phyloP scores from a whole-genome alignment of 2,329 filamentous ascomycete genomes.

The Sarocladium oryzae region DNA sequence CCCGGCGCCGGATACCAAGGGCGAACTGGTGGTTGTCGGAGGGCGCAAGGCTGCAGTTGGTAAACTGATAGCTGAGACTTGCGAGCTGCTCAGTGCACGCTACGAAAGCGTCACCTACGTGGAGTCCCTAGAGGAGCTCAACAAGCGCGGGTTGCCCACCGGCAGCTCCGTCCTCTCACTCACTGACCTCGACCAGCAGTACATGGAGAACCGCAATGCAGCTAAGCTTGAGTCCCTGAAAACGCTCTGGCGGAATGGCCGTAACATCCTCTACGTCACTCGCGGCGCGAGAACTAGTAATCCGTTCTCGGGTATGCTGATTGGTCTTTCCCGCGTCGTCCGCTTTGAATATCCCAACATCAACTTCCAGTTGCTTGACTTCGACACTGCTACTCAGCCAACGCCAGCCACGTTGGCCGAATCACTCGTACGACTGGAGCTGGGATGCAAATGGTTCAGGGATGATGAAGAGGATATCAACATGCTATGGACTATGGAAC shows the following conservation, averaged over 20 bases:
- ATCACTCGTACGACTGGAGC: not conserved
- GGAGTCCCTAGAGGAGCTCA: not conserved
- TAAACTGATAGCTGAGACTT: not conserved
- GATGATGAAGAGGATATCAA: not conserved
- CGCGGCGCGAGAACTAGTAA: constrained; percentile 12
- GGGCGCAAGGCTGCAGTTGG: not conserved
- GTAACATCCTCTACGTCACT: constrained; percentile 16
- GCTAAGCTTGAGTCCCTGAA: constrained; percentile 15
- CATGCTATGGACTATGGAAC: not conserved
- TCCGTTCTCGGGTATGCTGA: not conserved
- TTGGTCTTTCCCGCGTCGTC: not conserved
- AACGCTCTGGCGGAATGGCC: constrained; percentile 13
- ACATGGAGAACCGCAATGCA: constrained; percentile 29
- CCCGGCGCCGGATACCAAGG: not conserved
- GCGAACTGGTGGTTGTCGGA: not conserved
- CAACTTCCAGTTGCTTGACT: not conserved
- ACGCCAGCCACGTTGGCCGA: not conserved
- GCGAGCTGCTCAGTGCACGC: constrained; percentile 5
- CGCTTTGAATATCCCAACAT: not conserved
- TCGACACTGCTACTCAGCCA: not conserved
- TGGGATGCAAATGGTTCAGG: not conserved
- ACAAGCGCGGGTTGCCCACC: not conserved
- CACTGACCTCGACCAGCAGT: constrained; percentile 13
- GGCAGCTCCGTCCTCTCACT: constrained; percentile 14
- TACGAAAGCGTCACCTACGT: not conserved